These are phyloP conservation scores for Phytophthora megakarya DNA, from an alignment of 352 stramenopile species.

Conservation along the genomic window DNA sequence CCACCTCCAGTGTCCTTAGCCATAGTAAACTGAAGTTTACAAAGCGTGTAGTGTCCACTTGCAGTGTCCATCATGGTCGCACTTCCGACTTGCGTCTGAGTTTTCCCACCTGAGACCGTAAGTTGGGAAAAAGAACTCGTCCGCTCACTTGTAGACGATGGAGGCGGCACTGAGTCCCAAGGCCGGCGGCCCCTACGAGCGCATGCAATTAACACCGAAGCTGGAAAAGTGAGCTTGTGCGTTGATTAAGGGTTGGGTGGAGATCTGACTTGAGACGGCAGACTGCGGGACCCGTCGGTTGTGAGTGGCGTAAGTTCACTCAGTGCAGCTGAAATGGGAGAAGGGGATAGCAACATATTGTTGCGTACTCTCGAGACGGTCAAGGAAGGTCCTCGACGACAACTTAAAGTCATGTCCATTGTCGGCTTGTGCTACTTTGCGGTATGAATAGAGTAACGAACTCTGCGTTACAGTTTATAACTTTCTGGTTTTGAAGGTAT, in stretches of 20 bases:
- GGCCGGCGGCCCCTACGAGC: conserved; percentile 26
- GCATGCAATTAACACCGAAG: conserved; percentile 31
- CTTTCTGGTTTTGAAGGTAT: conserved; percentile 20
- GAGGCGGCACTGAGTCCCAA: conserved; percentile 31
- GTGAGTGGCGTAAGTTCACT: conserved; percentile 23
- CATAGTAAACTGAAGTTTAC: neutral
- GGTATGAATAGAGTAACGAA: conserved; percentile 9
- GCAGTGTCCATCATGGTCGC: neutral
- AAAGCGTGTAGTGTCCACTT: neutral
- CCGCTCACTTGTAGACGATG: conserved; percentile 16
- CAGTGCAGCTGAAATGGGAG: conserved; percentile 41
- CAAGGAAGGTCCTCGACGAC: conserved; percentile 50
- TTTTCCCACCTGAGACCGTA: conserved; percentile 22
- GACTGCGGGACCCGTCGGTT: conserved; percentile 25
- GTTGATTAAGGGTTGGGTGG: conserved; percentile 29
- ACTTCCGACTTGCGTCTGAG: conserved; percentile 3
- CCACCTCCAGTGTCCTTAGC: neutral
- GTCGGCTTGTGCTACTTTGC: conserved; percentile 65
- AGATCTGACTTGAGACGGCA: conserved; percentile 2
- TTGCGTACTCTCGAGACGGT: conserved; percentile 37
- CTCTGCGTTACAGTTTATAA: neutral
- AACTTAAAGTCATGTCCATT: conserved; percentile 63
- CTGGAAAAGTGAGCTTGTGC: conserved; percentile 27
- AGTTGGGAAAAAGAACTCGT: conserved; percentile 16
- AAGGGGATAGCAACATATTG: conserved; percentile 21